Evolutionary conservation across 148 eudicot genomes (phyloP).

Genomic region (Dianthus caryophyllus): DNA sequence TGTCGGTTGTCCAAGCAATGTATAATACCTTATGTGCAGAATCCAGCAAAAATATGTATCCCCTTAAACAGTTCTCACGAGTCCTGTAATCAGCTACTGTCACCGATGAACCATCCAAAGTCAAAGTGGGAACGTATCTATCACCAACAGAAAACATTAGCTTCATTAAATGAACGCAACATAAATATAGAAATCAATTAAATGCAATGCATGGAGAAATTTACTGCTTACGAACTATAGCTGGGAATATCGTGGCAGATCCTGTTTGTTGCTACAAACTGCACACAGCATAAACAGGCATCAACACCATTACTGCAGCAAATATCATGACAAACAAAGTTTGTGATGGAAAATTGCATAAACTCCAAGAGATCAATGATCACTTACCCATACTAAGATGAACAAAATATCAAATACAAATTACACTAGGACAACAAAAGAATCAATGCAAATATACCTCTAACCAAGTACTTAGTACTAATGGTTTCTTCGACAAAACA

Average conservation of each 20-base stretch:
- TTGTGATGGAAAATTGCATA: background rate
- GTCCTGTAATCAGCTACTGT: conserved; percentile 58
- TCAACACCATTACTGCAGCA: conserved; percentile 2
- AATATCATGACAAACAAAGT: background rate
- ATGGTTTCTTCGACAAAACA: conserved; percentile 55
- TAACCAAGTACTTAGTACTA: conserved; percentile 64
- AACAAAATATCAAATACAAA: background rate
- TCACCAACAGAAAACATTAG: background rate
- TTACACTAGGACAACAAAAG: background rate
- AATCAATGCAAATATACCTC: conserved; percentile 48
- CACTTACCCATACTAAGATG: background rate
- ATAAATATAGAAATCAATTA: background rate
- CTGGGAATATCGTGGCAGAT: conserved; percentile 70
- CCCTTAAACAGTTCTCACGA: conserved; percentile 72
- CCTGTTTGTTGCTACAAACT: conserved; percentile 50
- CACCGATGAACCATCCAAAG: conserved; percentile 64
- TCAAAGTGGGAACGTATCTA: conserved; percentile 78
- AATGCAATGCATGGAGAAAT: background rate
- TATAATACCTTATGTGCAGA: conserved; percentile 48
- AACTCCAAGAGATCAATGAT: background rate
- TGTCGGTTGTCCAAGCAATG: background rate
- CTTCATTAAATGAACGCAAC: background rate
- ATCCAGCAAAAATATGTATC: conserved; percentile 70
- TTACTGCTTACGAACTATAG: conserved; percentile 54
- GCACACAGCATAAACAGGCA: conserved; percentile 20